Evolutionary conservation across 768 basidiomycete species (phyloP), one percentile per base, ranked within the genome.

Genomic region (Candolleomyces aberdarensis): DNA sequence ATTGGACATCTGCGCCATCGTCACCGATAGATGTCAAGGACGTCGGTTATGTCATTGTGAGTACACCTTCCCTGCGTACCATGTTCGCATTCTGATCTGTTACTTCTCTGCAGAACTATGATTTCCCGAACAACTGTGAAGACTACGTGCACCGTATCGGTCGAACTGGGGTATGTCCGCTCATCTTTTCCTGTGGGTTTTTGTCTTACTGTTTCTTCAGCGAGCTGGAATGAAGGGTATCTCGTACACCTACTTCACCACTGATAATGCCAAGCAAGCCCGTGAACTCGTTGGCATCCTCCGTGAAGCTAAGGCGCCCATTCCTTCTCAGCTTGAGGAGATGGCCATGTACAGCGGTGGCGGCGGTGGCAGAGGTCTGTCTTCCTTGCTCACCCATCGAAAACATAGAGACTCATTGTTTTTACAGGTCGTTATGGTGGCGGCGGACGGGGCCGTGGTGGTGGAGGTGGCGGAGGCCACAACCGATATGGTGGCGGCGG

Each of bases 101-200:
- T 54, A 40, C 58, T 40, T 14, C 44, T n/a, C 48, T 56, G 3
- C 65, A 96, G 94, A 95, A 95, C 76, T 96, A 92, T 73, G 96
- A 98, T 73, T 97, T 98, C 81, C 95, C 96, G 0, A 97, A 97
- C 77, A 96, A 96, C 71, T 93, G 92, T 70, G 95, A 96, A 79
- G 96, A 97, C 75, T 98, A 98, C 76, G 94, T 98, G 62, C 96
- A 99, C 77, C 94, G 96, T 67, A 99, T 99, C 70, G 97, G 96
- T 64, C 94, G 96, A 73, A 97, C 96, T 65, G 96, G 96, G 59
- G 92, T 93, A 74, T 36, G 52, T 43, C 22, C 39, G 8, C 20
- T 60, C 43, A 14, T 19, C 1, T 59, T 26, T 9, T 3, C 53
- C 19, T 20, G 15, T 15, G 15, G 56, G 17, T 46, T 55, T 0